Percentiles rank a stretch among this genome's conserved stretches.
Evolutionary conservation across 1,139 yeast species (phyloP).

Genomic region (Zygosaccharomyces pseudobailii): DNA sequence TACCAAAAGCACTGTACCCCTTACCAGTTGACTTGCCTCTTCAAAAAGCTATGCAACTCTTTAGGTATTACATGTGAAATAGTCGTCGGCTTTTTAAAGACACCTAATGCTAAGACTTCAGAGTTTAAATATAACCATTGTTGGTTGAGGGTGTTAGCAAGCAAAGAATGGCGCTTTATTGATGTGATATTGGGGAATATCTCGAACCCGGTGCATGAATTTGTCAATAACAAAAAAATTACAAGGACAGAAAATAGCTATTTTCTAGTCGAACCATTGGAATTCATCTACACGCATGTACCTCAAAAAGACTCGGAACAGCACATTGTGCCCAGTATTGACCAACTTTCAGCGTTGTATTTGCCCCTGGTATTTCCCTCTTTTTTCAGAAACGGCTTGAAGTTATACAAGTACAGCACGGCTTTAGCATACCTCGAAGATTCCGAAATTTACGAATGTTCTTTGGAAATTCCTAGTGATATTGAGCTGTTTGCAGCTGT

Average conservation of each 20-base stretch:
- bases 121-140: slow-evolving; percentile 69
- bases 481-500: slow-evolving; percentile 53
- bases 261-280: slow-evolving; percentile 71
- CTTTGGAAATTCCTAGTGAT: slow-evolving; percentile 62
- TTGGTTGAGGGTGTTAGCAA: slow-evolving; percentile 77
- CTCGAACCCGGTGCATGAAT: slow-evolving; percentile 45
- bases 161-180: slow-evolving; percentile 72
- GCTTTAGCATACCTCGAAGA: slow-evolving; percentile 71
- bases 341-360: slow-evolving; percentile 70
- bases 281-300: slow-evolving; percentile 76
- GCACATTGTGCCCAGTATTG: slow-evolving; percentile 80
- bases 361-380: slow-evolving; percentile 85
- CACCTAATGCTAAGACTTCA: slow-evolving; percentile 52
- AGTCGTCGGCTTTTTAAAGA: slow-evolving; percentile 77
- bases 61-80: slow-evolving; percentile 71
- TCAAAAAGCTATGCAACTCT: slow-evolving; percentile 66
- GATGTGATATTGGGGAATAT: slow-evolving; percentile 64
- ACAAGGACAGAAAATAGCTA: slow-evolving; percentile 48
- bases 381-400: slow-evolving; percentile 55
- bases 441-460: slow-evolving; percentile 74
- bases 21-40: slow-evolving; percentile 71
- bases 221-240: slow-evolving; percentile 33
- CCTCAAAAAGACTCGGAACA: slow-evolving; percentile 77
- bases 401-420: slow-evolving; percentile 65
- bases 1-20: slow-evolving; percentile 53